Conservation (phyloP, 495 filamentous ascomycete genomes). For the Penicillium lividum region DNA sequence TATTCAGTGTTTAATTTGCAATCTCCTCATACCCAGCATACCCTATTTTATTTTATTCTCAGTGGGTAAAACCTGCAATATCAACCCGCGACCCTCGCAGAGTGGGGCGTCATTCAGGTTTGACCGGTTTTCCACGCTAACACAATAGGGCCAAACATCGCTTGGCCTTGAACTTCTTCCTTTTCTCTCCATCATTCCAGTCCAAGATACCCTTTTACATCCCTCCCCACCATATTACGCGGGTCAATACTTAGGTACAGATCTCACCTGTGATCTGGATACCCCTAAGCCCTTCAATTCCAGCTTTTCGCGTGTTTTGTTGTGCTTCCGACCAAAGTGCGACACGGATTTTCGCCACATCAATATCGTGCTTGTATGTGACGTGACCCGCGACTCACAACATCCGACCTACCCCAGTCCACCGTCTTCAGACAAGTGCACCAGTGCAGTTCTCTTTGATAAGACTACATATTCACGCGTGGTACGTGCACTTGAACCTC, state of each 20-base stretch:
- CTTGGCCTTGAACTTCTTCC: slow-evolving; percentile 46
- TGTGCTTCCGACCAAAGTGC: slow-evolving; percentile 21
- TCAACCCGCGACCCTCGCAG: slow-evolving; percentile 36
- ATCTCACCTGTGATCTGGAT: slow-evolving; percentile 20
- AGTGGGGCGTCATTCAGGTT: slow-evolving; percentile 46
- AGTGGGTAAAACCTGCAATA: slow-evolving; percentile 13
- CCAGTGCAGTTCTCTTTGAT: slow-evolving; percentile 29
- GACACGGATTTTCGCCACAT: slow-evolving; percentile 29
- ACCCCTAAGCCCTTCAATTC: slow-evolving; percentile 17
- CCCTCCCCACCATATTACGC: slow-evolving; percentile 14
- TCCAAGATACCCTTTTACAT: slow-evolving; percentile 38
- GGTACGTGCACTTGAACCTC: slow-evolving; percentile 42
- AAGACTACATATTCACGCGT: slow-evolving; percentile 43
- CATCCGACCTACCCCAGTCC: slow-evolving; percentile 17
- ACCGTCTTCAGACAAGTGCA: slow-evolving; percentile 29
- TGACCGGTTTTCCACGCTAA: slow-evolving; percentile 48
- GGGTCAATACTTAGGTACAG: slow-evolving; percentile 12
- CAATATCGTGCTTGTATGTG: slow-evolving; percentile 31
- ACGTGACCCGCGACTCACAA: slow-evolving; percentile 21
- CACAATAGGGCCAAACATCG: slow-evolving; percentile 52
- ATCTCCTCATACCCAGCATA: slow-evolving; percentile 10
- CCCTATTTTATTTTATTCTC: slow-evolving; percentile 16
- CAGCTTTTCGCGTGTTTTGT: slow-evolving; percentile 28
- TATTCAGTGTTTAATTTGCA: slow-evolving; percentile 14
- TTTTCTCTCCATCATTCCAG: slow-evolving; percentile 40